Evolutionary conservation across 495 filamentous ascomycete genomes (phyloP).

Genomic region (Parmelia sp.): DNA sequence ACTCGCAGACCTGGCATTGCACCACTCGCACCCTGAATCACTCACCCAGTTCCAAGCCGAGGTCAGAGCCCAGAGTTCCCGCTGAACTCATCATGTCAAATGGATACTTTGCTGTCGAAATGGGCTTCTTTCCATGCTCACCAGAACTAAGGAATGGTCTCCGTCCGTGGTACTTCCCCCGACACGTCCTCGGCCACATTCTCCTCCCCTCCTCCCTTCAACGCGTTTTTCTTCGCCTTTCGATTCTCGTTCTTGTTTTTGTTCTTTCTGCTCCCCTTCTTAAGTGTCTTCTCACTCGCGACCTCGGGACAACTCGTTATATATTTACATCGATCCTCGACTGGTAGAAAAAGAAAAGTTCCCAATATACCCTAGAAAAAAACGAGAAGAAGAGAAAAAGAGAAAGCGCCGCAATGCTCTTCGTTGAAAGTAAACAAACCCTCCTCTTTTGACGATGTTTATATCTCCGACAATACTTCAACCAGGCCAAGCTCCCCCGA

Average conservation of each 20-base stretch:
- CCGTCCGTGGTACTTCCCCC: neutral
- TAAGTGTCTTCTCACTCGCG: neutral
- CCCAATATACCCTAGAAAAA: too few species aligned
- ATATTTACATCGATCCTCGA: too few species aligned
- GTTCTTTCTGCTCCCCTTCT: neutral
- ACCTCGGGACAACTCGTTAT: too few species aligned
- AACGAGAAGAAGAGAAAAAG: too few species aligned
- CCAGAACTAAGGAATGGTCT: neutral
- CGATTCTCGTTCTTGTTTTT: neutral
- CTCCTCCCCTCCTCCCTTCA: neutral
- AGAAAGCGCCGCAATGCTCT: too few species aligned
- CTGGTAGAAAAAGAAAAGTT: too few species aligned
- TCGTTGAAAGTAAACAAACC: too few species aligned
- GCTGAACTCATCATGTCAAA: constrained; percentile 1
- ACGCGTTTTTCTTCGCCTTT: neutral
- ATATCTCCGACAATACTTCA: too few species aligned
- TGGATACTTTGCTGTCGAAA: neutral
- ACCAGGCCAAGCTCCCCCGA: too few species aligned
- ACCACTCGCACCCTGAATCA: neutral
- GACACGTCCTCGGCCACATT: neutral
- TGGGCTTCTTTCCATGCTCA: neutral
- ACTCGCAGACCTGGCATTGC: too few species aligned
- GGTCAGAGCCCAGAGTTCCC: too few species aligned
- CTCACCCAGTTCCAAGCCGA: constrained; percentile 4
- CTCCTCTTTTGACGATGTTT: too few species aligned